A percentile compares a stretch with the other conserved stretches of the same genome.
Evolutionary conservation across 352 stramenopile genomes (phyloP).

Genomic region (Phytophthora kernoviae): DNA sequence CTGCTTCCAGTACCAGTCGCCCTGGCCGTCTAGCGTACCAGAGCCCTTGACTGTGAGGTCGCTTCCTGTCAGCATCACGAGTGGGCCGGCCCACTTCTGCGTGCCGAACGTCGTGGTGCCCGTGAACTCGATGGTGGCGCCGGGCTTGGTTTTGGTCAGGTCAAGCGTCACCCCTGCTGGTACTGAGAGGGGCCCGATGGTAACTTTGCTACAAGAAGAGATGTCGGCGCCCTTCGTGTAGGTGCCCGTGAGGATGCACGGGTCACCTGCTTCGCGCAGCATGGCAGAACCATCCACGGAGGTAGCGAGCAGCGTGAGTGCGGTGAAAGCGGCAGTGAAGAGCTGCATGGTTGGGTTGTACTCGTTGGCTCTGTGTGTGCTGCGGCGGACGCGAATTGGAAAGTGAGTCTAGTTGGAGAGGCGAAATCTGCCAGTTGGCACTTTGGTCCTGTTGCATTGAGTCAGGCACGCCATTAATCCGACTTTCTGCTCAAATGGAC

Average conservation of each 20-base stretch:
- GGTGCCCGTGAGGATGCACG: constrained; percentile 27
- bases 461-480: neutral
- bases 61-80: constrained; percentile 7
- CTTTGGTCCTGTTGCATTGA: neutral
- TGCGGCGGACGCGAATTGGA: neutral
- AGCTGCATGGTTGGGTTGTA: constrained; percentile 8
- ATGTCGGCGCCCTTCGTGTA: constrained; percentile 21
- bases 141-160: constrained; percentile 28
- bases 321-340: constrained; percentile 1
- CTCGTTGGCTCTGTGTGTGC: neutral
- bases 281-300: constrained; percentile 13
- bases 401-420: neutral
- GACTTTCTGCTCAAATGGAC: neutral
- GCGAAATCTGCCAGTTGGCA: too few species aligned
- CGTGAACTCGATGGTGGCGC: constrained; percentile 38
- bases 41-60: constrained; percentile 29
- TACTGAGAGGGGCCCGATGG: constrained; percentile 24
- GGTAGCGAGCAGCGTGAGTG: constrained; percentile 4
- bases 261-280: constrained; percentile 6
- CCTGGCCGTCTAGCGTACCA: constrained; percentile 29
- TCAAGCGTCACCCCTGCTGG: constrained; percentile 43
- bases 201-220: constrained; percentile 15
- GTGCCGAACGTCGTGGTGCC: constrained; percentile 40
- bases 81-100: constrained; percentile 36
- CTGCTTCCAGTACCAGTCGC: constrained; percentile 31